Conservation (phyloP, 768 basidiomycete species). For the Leccinum arenicola region DNA sequence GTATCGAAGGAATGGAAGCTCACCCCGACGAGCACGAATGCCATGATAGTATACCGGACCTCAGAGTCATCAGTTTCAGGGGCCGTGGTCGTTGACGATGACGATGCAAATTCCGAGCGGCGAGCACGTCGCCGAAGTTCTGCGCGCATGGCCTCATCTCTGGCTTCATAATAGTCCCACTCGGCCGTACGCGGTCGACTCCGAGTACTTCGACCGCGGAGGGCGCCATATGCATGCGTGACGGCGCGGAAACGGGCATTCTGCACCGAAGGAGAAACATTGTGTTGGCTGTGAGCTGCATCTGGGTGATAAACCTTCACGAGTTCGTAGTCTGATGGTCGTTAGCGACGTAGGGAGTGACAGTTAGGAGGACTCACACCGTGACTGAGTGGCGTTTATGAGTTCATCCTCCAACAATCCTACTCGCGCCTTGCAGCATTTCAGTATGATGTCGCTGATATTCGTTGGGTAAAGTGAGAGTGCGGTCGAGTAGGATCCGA, state of each 20-base stretch:
- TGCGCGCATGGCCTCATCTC: conserved; percentile 43
- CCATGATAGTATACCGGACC: conserved; percentile 13
- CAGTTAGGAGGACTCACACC: conserved; percentile 46
- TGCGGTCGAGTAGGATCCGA: no score
- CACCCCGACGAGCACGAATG: conserved; percentile 15
- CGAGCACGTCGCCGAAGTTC: conserved; percentile 52
- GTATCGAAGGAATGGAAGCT: neutral
- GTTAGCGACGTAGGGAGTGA: neutral
- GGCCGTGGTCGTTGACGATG: conserved; percentile 26
- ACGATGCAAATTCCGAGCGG: neutral
- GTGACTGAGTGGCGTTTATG: conserved; percentile 31
- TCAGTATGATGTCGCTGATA: no score
- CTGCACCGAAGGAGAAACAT: conserved; percentile 41
- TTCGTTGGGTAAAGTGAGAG: no score
- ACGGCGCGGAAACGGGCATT: conserved; percentile 66
- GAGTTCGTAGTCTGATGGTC: conserved; percentile 63
- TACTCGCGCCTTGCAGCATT: no score
- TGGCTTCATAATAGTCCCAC: conserved; percentile 4
- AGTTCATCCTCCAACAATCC: no score
- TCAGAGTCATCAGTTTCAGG: neutral
- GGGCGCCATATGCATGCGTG: conserved; percentile 58
- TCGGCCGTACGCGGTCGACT: neutral
- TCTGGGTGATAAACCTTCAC: conserved; percentile 75
- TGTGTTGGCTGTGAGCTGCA: conserved; percentile 39
- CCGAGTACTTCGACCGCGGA: conserved; percentile 9